A percentile compares a stretch with the other conserved stretches of the same genome.
Conservation (phyloP, 75 land plant genomes). For the Cunninghamia lanceolata region DNA sequence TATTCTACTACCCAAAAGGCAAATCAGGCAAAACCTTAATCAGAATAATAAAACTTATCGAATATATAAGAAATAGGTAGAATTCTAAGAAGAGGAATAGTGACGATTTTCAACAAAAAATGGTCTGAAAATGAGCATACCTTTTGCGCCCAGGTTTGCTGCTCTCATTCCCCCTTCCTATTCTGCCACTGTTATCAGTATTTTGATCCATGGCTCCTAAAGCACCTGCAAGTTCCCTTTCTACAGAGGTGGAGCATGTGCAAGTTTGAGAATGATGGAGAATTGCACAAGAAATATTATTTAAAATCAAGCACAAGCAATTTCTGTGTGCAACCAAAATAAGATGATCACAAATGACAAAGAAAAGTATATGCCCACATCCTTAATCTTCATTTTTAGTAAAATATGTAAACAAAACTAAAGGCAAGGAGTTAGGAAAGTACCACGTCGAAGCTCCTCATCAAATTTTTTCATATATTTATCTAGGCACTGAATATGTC, state of each 20-base stretch:
- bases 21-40: background rate
- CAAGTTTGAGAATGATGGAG: background rate
- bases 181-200: conserved; percentile 26
- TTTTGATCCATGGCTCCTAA: conserved; percentile 24
- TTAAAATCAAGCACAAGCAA: background rate
- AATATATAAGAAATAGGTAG: background rate
- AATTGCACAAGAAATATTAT: background rate
- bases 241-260: conserved; percentile 21
- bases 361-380: background rate
- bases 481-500: conserved; percentile 86
- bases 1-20: background rate
- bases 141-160: conserved; percentile 71
- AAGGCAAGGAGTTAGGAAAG: background rate
- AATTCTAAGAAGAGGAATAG: background rate
- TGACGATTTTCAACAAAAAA: background rate
- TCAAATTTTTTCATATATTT: conserved; percentile 80
- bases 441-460: conserved; percentile 81
- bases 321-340: background rate
- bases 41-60: background rate
- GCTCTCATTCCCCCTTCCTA: conserved; percentile 56
- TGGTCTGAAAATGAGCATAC: conserved; percentile 26
- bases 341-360: background rate
- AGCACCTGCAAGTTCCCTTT: conserved; percentile 46
- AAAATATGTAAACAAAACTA: background rate
- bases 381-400: background rate